Percentiles rank a stretch among this genome's conserved stretches.
Conservation (phyloP, 768 basidiomycete genomes). For the Russula brevipes region DNA sequence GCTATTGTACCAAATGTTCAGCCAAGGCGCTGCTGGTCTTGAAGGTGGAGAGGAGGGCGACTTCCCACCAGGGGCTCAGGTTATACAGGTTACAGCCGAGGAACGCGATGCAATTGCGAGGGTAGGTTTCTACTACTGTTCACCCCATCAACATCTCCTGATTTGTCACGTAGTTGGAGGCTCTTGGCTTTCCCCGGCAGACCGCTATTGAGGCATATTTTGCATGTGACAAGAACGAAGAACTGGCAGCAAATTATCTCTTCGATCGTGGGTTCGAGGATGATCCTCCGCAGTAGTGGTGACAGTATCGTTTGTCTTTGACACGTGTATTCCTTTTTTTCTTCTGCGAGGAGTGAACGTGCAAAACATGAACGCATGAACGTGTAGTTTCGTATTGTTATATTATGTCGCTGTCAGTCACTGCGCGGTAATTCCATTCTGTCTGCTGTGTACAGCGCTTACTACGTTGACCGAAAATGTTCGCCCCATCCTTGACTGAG, state of each 20-base stretch:
- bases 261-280: conserved; percentile 71
- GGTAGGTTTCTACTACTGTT: conserved; percentile 44
- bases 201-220: conserved; percentile 86
- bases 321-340: conserved; percentile 11
- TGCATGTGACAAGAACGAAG: conserved; percentile 95
- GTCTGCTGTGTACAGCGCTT: no score
- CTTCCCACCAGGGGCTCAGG: conserved; percentile 46
- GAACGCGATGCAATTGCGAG: conserved; percentile 86
- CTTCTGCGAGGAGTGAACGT: background rate
- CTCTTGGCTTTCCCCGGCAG: conserved; percentile 80
- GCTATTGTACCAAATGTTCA: conserved; percentile 58
- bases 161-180: conserved; percentile 57
- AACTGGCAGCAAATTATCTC: conserved; percentile 89
- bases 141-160: background rate
- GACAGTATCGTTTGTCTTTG: background rate
- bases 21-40: conserved; percentile 28
- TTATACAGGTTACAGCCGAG: conserved; percentile 76
- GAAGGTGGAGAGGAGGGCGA: conserved; percentile 39
- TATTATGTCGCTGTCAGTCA: background rate
- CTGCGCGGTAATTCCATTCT: background rate
- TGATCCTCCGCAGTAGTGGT: conserved; percentile 3
- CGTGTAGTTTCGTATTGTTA: conserved; percentile 10
- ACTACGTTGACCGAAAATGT: no score
- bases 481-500: background rate
- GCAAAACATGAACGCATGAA: background rate